Percentiles rank a stretch among this genome's conserved stretches.
Evolutionary conservation across 1,284 basidiomycete species (phyloP).

Genomic region (Schizophyllum amplum): DNA sequence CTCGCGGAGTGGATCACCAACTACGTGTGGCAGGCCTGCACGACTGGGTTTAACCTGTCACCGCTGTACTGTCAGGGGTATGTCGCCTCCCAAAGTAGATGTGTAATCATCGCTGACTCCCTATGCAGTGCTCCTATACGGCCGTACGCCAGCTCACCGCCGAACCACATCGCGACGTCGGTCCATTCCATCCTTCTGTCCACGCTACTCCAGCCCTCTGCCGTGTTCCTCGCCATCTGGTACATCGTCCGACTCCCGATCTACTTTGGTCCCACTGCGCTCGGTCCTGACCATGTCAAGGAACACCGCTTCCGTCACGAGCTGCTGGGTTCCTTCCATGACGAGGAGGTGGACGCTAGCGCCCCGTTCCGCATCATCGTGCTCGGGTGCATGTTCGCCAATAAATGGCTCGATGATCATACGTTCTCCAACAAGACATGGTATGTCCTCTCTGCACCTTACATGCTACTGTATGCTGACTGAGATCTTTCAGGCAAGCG

Average conservation of each 20-base stretch:
- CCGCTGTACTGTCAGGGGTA: conserved; percentile 25
- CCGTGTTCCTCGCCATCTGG: conserved; percentile 74
- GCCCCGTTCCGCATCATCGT: conserved; percentile 68
- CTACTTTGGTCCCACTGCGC: conserved; percentile 40
- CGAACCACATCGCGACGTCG: conserved; percentile 48
- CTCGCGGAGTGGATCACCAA: conserved; percentile 69
- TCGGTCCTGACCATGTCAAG: conserved; percentile 40
- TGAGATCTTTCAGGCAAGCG: conserved; percentile 47
- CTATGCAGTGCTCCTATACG: neutral
- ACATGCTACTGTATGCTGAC: conserved; percentile 5
- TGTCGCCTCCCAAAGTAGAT: neutral
- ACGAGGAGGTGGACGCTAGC: conserved; percentile 46
- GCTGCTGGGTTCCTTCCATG: conserved; percentile 43
- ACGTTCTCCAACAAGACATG: conserved; percentile 91
- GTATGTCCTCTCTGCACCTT: conserved; percentile 32
- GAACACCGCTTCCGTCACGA: conserved; percentile 57
- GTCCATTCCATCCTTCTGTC: conserved; percentile 68
- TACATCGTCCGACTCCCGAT: conserved; percentile 76
- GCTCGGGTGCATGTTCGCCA: conserved; percentile 82
- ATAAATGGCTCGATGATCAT: conserved; percentile 90
- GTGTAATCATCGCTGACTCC: neutral
- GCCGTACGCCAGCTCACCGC: conserved; percentile 25
- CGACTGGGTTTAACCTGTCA: conserved; percentile 53
- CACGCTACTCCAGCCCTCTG: conserved; percentile 75
- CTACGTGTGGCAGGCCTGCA: conserved; percentile 75